These are phyloP conservation scores for Ustilago trichophora DNA, from an alignment of 1,284 basidiomycete species.

Conservation along the genomic window DNA sequence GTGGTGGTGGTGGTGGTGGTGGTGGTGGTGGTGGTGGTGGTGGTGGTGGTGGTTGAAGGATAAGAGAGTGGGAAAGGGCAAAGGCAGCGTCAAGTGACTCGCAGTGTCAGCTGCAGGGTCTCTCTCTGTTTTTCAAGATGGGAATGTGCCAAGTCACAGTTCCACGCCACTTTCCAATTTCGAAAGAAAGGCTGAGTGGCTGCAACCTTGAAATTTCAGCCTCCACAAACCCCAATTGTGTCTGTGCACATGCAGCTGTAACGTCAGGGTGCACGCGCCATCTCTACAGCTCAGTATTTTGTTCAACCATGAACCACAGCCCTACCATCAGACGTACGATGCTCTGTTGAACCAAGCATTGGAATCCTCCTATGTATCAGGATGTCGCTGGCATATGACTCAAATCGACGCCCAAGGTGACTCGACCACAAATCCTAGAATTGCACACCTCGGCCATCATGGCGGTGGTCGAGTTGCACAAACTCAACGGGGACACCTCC, in stretches of 20 bases:
- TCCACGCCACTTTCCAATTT: constrained; percentile 2
- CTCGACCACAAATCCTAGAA: not conserved
- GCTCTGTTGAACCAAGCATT: too few species aligned
- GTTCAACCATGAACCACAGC: too few species aligned
- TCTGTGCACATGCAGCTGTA: constrained; percentile 1
- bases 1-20: not conserved
- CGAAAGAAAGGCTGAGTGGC: not conserved
- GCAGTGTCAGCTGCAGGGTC: constrained; percentile 20
- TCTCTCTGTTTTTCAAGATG: constrained; percentile 1
- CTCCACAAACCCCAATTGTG: too few species aligned
- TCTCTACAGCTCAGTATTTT: too few species aligned
- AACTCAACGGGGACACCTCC: constrained; percentile 44
- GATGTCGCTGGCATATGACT: constrained; percentile 1
- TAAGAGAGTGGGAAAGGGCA: too few species aligned
- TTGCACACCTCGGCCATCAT: not conserved
- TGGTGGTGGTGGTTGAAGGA: too few species aligned
- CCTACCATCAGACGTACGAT: too few species aligned
- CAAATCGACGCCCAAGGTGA: too few species aligned
- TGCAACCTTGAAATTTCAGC: too few species aligned
- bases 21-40: not conserved
- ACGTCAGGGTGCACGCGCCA: constrained; percentile 4
- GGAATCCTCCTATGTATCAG: not conserved
- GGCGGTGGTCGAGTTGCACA: constrained; percentile 31
- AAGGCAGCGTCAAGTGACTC: constrained; percentile 8
- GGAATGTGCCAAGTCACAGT: constrained; percentile 11